Base-by-base conservation (phyloP, 2,329 filamentous ascomycete genomes). In the Pyrenophora seminiperda region DNA sequence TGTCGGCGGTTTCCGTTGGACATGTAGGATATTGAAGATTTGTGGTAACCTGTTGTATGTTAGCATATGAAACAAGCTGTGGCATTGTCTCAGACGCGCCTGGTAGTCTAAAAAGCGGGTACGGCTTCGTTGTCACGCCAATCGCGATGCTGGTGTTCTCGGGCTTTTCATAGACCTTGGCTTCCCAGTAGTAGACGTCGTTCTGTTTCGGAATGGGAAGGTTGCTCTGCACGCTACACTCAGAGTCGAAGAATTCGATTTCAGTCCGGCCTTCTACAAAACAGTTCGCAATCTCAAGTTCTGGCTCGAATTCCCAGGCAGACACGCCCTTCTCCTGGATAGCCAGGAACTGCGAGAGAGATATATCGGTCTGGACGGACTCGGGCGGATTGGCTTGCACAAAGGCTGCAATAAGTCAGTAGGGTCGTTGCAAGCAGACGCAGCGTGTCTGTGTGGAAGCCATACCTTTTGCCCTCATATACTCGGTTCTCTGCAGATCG, bases 241-340 rank as follows among this genome's bases (percentile, higher is more conserved):
- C 94, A 2, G 91, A 94, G 74, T 99, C 94, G 70, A 96, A 99
- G 77, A 99, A 99, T 73, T 99, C 94, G 58, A 99, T 96, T 74
- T 99, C 94, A 9, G 94, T 99, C 59, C 94, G 85, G 32, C 79
- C 93, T 75, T 99, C 93, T 58, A 99, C 94, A 70, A 99, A 99
- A 75, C 94, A 99, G 75, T 97, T 97, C 61, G 94, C 94, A 62
- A 97, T 97, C 75, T 99, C 94, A 29, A 97, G 78, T 74, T 99
- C 94, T n/a, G 94, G 94, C 73, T 97, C 94, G 67, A 99, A 99
- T 73, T 99, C 94, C 94, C 94, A 99, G 5, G 94, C 94, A 4
- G 94, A 96, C n/a, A 99, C 93, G 41, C 94, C 94, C 75, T 99
- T 99, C 78, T 99, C 94, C 77, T 99, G 94, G 61, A 99, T 99